Evolutionary conservation across 148 eudicot species (phyloP).

Genomic region (Cornus suecica): DNA sequence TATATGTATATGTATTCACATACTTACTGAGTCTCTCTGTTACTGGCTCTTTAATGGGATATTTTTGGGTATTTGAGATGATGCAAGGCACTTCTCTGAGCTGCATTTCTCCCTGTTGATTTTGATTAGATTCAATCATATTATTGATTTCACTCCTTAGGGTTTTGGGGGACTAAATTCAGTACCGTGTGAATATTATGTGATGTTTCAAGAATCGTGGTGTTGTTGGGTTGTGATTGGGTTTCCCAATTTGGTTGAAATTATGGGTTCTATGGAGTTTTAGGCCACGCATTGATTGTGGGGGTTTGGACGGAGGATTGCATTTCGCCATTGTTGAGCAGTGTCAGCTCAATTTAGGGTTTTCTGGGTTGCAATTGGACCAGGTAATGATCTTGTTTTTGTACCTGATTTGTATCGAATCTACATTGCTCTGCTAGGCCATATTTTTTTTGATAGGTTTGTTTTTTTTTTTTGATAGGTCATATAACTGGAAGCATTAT

Average conservation of each 20-base stretch:
- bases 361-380: background rate
- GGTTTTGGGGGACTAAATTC: background rate
- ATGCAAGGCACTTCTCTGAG: background rate
- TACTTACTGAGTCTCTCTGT: background rate
- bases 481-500: background rate
- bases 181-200: background rate
- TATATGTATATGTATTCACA: background rate
- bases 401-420: background rate
- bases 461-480: too few relatives aligned
- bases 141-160: background rate
- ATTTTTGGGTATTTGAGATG: background rate
- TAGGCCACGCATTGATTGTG: background rate
- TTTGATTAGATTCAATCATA: background rate
- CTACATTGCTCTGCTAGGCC: background rate
- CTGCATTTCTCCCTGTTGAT: background rate
- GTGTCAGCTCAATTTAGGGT: background rate
- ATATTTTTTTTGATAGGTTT: too few relatives aligned
- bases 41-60: background rate
- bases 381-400: background rate
- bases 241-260: background rate
- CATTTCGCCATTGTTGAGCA: conserved; percentile 6
- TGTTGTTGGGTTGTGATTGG: background rate
- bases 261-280: background rate
- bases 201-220: background rate
- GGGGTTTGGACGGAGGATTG: background rate